These are phyloP conservation scores for Pugionium cornutum DNA, from an alignment of 345 rosid species.

Conservation along the genomic window DNA sequence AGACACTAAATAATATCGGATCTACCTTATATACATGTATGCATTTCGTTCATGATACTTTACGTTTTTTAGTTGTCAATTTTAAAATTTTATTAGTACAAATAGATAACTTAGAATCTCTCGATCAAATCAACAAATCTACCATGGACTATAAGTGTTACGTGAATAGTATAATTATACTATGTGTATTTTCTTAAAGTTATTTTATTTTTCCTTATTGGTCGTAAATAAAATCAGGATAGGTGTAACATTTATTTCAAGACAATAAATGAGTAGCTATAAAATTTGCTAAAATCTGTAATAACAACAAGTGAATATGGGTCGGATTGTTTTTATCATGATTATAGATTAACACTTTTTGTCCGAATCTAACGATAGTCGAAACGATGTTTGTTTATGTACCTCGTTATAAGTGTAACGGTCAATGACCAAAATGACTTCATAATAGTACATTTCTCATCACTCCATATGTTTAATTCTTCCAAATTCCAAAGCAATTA, in stretches of 20 bases:
- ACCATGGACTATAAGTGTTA: not conserved
- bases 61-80: too few relatives aligned
- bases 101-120: too few relatives aligned
- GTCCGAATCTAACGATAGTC: constrained; percentile 44
- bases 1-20: too few relatives aligned
- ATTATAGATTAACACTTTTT: constrained; percentile 43
- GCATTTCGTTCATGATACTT: too few relatives aligned
- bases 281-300: constrained; percentile 37
- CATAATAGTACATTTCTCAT: constrained; percentile 40
- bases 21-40: too few relatives aligned
- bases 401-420: constrained; percentile 45
- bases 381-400: constrained; percentile 41
- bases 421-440: constrained; percentile 40
- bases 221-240: constrained; percentile 4
- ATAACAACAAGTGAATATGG: constrained; percentile 31
- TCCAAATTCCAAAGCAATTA: constrained; percentile 26
- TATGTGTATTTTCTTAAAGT: not conserved
- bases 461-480: constrained; percentile 29
- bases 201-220: not conserved
- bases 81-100: too few relatives aligned
- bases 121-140: not conserved
- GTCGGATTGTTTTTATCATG: constrained; percentile 33
- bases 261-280: constrained; percentile 30
- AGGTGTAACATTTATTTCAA: not conserved
- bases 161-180: not conserved